These are phyloP conservation scores for Domatiomyces globalis DNA, from an alignment of 2,329 filamentous ascomycete genomes.

Conservation along the genomic window DNA sequence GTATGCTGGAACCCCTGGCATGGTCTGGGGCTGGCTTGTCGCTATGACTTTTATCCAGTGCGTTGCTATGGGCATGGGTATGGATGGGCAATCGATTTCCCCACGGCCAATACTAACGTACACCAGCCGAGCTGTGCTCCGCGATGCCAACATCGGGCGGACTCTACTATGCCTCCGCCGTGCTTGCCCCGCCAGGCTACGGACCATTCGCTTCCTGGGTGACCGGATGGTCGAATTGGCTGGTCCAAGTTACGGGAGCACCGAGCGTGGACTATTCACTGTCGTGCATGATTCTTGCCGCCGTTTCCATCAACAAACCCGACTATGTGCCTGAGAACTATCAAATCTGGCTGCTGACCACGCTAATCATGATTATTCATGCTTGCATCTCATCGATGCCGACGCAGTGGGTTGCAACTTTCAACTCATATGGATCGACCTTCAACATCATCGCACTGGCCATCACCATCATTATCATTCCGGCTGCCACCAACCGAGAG, in stretches of 20 bases:
- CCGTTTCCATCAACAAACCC: slow-evolving; percentile 53
- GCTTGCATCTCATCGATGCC: slow-evolving; percentile 54
- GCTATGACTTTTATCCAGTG: slow-evolving; percentile 59
- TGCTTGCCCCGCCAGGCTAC: slow-evolving; percentile 51
- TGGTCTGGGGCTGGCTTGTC: slow-evolving; percentile 65
- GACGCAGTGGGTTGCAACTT: slow-evolving; percentile 53
- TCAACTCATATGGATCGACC: slow-evolving; percentile 56
- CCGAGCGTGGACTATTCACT: slow-evolving; percentile 54
- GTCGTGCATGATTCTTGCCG: slow-evolving; percentile 57
- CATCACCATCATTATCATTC: slow-evolving; percentile 55
- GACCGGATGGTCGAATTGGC: slow-evolving; percentile 58
- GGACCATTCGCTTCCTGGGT: slow-evolving; percentile 55
- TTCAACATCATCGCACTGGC: slow-evolving; percentile 57
- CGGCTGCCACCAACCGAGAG: slow-evolving; percentile 40
- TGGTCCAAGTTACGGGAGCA: slow-evolving; percentile 51
- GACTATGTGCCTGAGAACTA: slow-evolving; percentile 50
- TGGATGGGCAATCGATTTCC: not conserved
- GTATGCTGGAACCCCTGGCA: slow-evolving; percentile 43
- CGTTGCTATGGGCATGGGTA: slow-evolving; percentile 48
- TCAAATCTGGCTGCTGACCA: slow-evolving; percentile 55
- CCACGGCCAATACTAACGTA: slow-evolving; percentile 22
- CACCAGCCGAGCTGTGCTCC: slow-evolving; percentile 50
- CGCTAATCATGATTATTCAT: slow-evolving; percentile 54
- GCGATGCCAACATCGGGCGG: slow-evolving; percentile 60
- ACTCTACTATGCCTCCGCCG: slow-evolving; percentile 59